Evolutionary conservation across 176 grass and related monocot genomes (phyloP).

Genomic region (Pharus latifolius): DNA sequence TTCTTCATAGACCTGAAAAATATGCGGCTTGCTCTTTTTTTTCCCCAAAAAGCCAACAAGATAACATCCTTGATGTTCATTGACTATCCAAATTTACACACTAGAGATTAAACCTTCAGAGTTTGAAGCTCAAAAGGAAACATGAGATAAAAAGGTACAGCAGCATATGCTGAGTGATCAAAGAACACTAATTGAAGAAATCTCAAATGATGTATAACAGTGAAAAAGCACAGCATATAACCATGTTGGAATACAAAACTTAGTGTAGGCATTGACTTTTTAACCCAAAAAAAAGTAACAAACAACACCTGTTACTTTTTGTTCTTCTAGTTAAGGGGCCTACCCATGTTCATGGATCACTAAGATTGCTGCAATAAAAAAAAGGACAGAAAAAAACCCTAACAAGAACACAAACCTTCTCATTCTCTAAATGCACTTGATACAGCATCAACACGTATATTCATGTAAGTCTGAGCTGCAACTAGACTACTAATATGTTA

Average conservation of each 20-base stretch:
- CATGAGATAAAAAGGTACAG: background rate
- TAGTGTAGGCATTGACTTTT: background rate
- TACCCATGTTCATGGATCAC: background rate
- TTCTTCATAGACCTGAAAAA: background rate
- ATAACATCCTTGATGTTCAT: background rate
- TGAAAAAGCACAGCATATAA: background rate
- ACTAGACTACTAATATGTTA: background rate
- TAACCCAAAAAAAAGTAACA: background rate
- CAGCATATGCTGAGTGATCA: background rate
- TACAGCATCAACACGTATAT: background rate
- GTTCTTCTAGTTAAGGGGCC: background rate
- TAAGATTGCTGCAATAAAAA: background rate
- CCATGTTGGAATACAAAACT: background rate
- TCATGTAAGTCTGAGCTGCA: background rate
- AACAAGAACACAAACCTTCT: conserved; percentile 10
- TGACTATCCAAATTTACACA: background rate
- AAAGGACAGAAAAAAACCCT: background rate
- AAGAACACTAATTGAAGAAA: background rate
- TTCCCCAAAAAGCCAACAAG: background rate
- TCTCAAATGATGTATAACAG: background rate
- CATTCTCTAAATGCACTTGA: conserved; percentile 5
- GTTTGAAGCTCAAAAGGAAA: conserved; percentile 17
- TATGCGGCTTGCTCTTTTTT: background rate
- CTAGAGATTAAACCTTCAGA: background rate
- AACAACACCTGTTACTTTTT: background rate